Conservation (phyloP, 768 basidiomycete genomes). For the Termitomyces sp. region DNA sequence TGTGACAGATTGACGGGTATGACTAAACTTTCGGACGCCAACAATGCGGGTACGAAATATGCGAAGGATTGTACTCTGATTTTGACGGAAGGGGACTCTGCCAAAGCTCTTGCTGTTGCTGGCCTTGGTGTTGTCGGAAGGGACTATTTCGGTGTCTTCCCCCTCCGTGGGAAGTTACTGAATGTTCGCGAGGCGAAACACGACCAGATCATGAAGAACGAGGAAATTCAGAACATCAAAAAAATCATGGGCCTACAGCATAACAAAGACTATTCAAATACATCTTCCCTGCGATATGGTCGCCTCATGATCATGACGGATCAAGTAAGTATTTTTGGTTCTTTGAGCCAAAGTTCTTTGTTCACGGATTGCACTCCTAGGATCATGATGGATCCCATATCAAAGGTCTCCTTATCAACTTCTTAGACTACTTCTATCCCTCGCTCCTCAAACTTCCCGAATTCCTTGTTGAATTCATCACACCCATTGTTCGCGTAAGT, state of each 20-base stretch:
- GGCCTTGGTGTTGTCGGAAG: conserved; percentile 94
- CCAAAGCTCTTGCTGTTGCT: conserved; percentile 93
- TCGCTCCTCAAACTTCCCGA: conserved; percentile 87
- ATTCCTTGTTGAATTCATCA: conserved; percentile 97
- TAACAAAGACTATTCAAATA: conserved; percentile 79
- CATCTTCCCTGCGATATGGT: conserved; percentile 80
- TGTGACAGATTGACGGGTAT: conserved; percentile 78
- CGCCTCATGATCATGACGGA: conserved; percentile 99
- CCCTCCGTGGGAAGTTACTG: conserved; percentile 91
- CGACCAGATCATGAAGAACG: conserved; percentile 97
- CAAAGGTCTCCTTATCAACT: conserved; percentile 98
- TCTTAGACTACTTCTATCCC: conserved; percentile 95
- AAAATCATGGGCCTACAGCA: conserved; percentile 97
- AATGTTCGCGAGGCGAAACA: conserved; percentile 97
- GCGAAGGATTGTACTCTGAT: conserved; percentile 90
- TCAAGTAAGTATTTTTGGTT: conserved; percentile 59
- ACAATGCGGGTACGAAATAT: conserved; percentile 88
- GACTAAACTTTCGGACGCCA: conserved; percentile 93
- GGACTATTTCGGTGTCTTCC: conserved; percentile 97
- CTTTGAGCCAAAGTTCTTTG: not conserved
- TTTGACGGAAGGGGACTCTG: conserved; percentile 98
- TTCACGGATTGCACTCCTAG: conserved; percentile 35
- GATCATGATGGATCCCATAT: conserved; percentile 99
- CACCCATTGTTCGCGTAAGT: conserved; percentile 91
- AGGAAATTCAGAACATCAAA: conserved; percentile 96